Conservation (phyloP, 306 rosid genomes). For the Vachellia collinsii region DNA sequence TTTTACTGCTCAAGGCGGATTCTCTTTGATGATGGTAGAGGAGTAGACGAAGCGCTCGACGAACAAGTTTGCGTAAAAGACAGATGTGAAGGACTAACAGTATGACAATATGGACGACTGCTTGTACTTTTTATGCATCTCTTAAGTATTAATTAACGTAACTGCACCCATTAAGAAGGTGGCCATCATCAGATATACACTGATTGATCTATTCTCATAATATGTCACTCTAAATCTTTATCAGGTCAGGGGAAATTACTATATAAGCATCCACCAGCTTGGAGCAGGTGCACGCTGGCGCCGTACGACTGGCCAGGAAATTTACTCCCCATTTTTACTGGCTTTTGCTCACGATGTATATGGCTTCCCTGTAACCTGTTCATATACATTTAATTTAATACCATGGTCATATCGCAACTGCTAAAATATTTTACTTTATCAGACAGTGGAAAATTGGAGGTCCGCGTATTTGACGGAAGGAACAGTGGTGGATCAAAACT, state of each 20-base stretch:
- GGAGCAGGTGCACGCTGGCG: conserved; percentile 82
- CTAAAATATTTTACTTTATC: conserved; percentile 29
- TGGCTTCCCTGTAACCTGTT: conserved; percentile 6
- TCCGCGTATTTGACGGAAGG: conserved; percentile 62
- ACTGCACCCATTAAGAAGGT: background rate
- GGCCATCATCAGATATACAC: background rate
- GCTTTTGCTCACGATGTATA: conserved; percentile 76
- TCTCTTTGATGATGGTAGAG: conserved; percentile 63
- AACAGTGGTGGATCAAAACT: conserved; percentile 57
- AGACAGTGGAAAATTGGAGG: conserved; percentile 69
- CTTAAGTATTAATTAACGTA: background rate
- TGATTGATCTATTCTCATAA: background rate
- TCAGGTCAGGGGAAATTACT: conserved; percentile 77
- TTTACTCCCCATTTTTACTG: conserved; percentile 70
- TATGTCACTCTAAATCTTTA: conserved; percentile 22
- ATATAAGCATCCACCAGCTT: conserved; percentile 47
- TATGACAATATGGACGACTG: conserved; percentile 31
- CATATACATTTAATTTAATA: background rate
- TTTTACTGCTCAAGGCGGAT: conserved; percentile 60
- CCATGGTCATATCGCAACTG: conserved; percentile 1
- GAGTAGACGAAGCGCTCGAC: conserved; percentile 83
- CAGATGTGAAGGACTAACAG: conserved; percentile 59
- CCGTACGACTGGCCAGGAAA: conserved; percentile 72
- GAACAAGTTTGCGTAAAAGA: conserved; percentile 60
- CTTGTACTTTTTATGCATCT: conserved; percentile 6